A percentile compares a stretch with the other conserved stretches of the same genome.
phyloP scores from a whole-genome alignment of 1,284 basidiomycete genomes.

The Cutaneotrichosporon sp. region DNA sequence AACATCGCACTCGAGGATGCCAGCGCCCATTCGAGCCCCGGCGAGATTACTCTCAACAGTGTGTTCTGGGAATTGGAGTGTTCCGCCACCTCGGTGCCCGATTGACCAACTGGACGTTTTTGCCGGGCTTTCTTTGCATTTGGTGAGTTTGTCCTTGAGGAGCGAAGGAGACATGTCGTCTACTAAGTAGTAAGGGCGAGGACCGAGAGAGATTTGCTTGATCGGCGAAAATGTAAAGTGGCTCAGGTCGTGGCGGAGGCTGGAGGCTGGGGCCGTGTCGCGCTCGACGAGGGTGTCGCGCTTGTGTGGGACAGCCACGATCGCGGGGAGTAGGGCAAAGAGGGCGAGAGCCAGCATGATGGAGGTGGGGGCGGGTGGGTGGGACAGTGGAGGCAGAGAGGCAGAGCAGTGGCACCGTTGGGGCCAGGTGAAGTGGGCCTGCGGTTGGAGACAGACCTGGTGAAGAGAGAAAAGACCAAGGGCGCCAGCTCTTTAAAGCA shows the following conservation, averaged over 20 bases:
- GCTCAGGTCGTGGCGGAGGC: conserved; percentile 5
- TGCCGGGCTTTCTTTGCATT: conserved; percentile 15
- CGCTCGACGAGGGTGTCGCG: too few relatives aligned
- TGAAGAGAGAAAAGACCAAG: too few relatives aligned
- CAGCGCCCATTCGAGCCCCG: conserved; percentile 29
- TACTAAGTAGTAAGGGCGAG: conserved; percentile 29
- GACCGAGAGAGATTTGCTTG: conserved; percentile 26
- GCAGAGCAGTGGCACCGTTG: too few relatives aligned
- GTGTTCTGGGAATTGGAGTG: conserved; percentile 32
- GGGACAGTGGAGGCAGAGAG: too few relatives aligned
- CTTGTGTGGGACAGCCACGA: too few relatives aligned
- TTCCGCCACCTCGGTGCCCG: conserved; percentile 27
- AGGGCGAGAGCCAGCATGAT: too few relatives aligned
- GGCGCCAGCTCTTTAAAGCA: too few relatives aligned
- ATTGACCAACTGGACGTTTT: conserved; percentile 15
- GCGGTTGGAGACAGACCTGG: too few relatives aligned
- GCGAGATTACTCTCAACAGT: conserved; percentile 24
- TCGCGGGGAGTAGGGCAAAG: too few relatives aligned
- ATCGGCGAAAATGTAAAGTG: conserved; percentile 9
- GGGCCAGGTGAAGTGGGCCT: too few relatives aligned
- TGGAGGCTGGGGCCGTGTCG: too few relatives aligned
- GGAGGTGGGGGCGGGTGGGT: too few relatives aligned
- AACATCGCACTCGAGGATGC: conserved; percentile 30
- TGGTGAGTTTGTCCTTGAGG: conserved; percentile 26
- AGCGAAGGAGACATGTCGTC: conserved; percentile 23